Percentiles rank a stretch among this genome's conserved stretches.
Evolutionary conservation across 2,329 filamentous ascomycete species (phyloP).

Genomic region (Sphaerulina populicola): DNA sequence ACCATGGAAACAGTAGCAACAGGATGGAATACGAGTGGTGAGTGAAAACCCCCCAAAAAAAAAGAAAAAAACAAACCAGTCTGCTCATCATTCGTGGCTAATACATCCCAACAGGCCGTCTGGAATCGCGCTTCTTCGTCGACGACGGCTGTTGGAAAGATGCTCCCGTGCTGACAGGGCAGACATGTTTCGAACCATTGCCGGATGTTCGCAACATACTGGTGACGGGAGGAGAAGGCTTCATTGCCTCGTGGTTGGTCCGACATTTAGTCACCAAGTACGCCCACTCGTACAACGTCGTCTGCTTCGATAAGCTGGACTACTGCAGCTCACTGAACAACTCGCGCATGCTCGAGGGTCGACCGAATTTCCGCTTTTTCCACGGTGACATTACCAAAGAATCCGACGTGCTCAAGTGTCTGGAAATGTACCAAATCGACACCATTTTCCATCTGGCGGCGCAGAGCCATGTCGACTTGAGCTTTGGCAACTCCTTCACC

Average conservation of each 20-base stretch:
- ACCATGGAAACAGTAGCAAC: conserved; percentile 14
- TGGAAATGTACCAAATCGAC: conserved; percentile 65
- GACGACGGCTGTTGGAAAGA: conserved; percentile 62
- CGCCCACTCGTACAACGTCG: conserved; percentile 63
- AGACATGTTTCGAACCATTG: conserved; percentile 60
- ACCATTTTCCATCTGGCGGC: conserved; percentile 78
- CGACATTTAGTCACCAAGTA: conserved; percentile 70
- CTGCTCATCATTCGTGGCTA: not conserved
- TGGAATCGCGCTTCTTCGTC: conserved; percentile 37
- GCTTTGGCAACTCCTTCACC: conserved; percentile 72
- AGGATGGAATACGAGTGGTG: conserved; percentile 18
- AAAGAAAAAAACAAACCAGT: not conserved
- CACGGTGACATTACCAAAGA: conserved; percentile 70
- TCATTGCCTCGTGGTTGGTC: conserved; percentile 79
- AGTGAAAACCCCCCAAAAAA: too few species aligned
- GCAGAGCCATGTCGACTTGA: conserved; percentile 75
- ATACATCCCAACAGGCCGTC: conserved; percentile 22
- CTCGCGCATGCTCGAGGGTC: conserved; percentile 58
- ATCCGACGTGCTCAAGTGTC: conserved; percentile 59
- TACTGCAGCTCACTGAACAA: conserved; percentile 77
- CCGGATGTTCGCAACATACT: conserved; percentile 69
- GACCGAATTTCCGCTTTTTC: conserved; percentile 68
- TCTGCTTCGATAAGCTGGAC: conserved; percentile 79
- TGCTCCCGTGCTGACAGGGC: conserved; percentile 61
- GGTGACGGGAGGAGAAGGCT: conserved; percentile 75